phyloP scores from a whole-genome alignment of 352 stramenopile species.

The Phytophthora lateralis region DNA sequence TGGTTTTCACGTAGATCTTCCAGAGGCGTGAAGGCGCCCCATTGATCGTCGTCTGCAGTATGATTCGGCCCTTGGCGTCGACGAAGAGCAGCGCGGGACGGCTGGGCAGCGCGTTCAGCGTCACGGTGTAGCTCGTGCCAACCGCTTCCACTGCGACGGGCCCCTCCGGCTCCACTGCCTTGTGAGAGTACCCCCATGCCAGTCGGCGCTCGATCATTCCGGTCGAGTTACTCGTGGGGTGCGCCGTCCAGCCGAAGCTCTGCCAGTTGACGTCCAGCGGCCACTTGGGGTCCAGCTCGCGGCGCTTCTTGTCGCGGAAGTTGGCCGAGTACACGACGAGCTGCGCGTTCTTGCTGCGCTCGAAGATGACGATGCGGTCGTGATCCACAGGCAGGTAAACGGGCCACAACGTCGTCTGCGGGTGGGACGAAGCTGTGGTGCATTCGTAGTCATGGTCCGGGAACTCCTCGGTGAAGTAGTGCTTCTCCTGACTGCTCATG shows the following conservation, averaged over 20 bases:
- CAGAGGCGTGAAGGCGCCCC: slow-evolving; percentile 53
- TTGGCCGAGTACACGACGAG: slow-evolving; percentile 80
- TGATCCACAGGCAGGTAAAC: slow-evolving; percentile 62
- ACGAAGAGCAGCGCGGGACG: slow-evolving; percentile 61
- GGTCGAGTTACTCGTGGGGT: slow-evolving; percentile 68
- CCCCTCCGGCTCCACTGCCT: slow-evolving; percentile 25
- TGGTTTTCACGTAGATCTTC: slow-evolving; percentile 80
- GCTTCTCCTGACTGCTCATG: slow-evolving; percentile 28
- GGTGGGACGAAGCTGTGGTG: slow-evolving; percentile 60
- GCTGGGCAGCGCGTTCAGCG: slow-evolving; percentile 69
- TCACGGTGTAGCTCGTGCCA: slow-evolving; percentile 60
- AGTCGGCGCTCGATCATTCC: slow-evolving; percentile 71
- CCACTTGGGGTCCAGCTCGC: slow-evolving; percentile 61
- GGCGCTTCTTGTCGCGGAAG: slow-evolving; percentile 54
- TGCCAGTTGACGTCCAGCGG: slow-evolving; percentile 85
- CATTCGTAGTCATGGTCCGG: slow-evolving; percentile 70
- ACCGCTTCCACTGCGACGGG: slow-evolving; percentile 22
- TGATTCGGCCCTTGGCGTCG: slow-evolving; percentile 53
- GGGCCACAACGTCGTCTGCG: slow-evolving; percentile 73
- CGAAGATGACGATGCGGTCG: slow-evolving; percentile 74
- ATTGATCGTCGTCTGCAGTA: slow-evolving; percentile 65
- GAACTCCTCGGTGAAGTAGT: slow-evolving; percentile 77
- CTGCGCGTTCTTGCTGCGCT: slow-evolving; percentile 84
- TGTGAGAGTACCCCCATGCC: slow-evolving; percentile 77
- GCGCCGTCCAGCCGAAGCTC: slow-evolving; percentile 76